Evolutionary conservation across 768 basidiomycete genomes (phyloP), one percentile per base, ranked within the genome.

Genomic region (Auriscalpium vulgare): DNA sequence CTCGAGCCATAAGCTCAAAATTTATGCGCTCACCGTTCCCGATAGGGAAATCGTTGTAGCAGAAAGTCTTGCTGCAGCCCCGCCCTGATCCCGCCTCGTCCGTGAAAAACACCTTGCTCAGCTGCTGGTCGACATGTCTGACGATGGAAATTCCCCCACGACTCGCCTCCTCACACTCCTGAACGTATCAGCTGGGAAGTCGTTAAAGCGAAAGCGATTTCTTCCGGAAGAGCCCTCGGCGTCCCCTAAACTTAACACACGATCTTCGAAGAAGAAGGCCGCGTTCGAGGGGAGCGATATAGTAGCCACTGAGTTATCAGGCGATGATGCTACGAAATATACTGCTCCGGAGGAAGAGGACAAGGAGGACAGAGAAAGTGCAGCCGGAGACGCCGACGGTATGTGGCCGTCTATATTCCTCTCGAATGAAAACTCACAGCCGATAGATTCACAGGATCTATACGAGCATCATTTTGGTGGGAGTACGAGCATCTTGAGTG

Each of bases 151-250:
- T 53, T 70, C 77, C 3, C 81, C 85, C 10, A 90, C 84, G 1
- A 91, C 90, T 47, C 84, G 84, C 50, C 81, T 97, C 1, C 71
- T 97, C 34, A 95, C 94, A 0, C 81, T 97, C 1, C 76, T 97
- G 5, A 97, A 97, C 66, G 88, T 94, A 3, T 91, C 91, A 37
- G 89, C 91, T 0, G 82, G 85, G 3, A 92, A 85, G 34, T 71
- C 80, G 3, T 74, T 74, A 34, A 91, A 87, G 64, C 72, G 81
- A 23, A 82, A 79, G 63, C 67, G 72, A 50, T 34, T 59, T 0
- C 63, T 61, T 19, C 69, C 69, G 17, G 75, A 77, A 35, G 72
- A 73, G 57, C 68, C 75, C 0, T 29, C 29, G 4, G 72, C 77
- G 16, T 55, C 75, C 1, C 74, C 76, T 63, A 91, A 91, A 66